phyloP scores from a whole-genome alignment of 192 early-diverging fungal species.

The Jimgerdemannia flammicorona region DNA sequence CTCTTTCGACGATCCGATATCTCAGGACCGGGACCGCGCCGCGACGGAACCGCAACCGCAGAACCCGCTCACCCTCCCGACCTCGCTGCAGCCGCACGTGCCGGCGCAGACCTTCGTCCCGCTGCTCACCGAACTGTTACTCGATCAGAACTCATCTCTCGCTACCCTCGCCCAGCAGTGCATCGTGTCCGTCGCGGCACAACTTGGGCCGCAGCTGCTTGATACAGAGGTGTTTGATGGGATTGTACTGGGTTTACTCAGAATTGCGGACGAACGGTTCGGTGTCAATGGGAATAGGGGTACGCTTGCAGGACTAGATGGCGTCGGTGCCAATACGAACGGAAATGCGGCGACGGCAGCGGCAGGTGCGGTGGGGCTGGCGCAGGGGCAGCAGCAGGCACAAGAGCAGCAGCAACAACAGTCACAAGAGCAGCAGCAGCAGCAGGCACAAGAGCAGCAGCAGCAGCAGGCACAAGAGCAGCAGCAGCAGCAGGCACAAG shows the following conservation, averaged over 20 bases:
- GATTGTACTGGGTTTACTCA: slow-evolving; percentile 41
- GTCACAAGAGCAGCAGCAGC: neutral
- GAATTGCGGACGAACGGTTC: slow-evolving; percentile 4
- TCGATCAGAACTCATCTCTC: slow-evolving; percentile 52
- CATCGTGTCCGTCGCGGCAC: slow-evolving; percentile 38
- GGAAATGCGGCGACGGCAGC: no score
- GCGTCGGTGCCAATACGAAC: no score
- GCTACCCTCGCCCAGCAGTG: slow-evolving; percentile 42
- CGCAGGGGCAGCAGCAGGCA: no score
- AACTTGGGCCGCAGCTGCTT: slow-evolving; percentile 34
- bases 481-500: neutral
- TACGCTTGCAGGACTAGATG: neutral
- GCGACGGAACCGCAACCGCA: neutral
- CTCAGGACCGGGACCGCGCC: neutral
- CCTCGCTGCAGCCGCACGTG: slow-evolving; percentile 16
- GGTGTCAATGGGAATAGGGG: neutral
- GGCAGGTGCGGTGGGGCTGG: no score
- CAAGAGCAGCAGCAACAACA: no score
- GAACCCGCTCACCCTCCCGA: neutral
- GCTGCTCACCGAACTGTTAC: slow-evolving; percentile 42
- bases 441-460: neutral
- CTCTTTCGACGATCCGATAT: neutral
- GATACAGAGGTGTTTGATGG: slow-evolving; percentile 49
- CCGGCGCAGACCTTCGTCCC: slow-evolving; percentile 35
- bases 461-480: neutral